phyloP scores from a whole-genome alignment of 2,329 filamentous ascomycete genomes.

The Venturia nashicola region DNA sequence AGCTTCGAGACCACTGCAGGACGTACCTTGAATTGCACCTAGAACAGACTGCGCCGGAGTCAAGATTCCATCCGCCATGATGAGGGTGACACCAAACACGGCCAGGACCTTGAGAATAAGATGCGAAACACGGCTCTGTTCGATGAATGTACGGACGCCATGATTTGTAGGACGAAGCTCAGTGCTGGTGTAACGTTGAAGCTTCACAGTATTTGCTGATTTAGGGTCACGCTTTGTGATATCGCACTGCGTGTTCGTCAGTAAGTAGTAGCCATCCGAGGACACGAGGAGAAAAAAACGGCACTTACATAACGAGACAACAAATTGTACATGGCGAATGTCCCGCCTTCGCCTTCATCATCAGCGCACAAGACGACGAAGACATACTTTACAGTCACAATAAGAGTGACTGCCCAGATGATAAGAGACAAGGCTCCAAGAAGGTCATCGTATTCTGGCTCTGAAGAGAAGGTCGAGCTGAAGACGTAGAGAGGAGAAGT shows the following conservation, averaged over 20 bases:
- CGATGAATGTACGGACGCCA: constrained; percentile 43
- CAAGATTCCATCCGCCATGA: constrained; percentile 54
- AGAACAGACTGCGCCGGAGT: constrained; percentile 58
- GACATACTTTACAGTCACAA: constrained; percentile 59
- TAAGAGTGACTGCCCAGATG: constrained; percentile 56
- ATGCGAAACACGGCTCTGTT: constrained; percentile 41
- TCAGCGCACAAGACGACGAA: constrained; percentile 54
- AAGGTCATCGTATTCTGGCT: constrained; percentile 45
- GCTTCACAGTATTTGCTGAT: constrained; percentile 40
- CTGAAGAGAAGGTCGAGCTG: constrained; percentile 50
- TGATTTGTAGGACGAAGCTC: constrained; percentile 43
- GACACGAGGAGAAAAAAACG: too few relatives aligned
- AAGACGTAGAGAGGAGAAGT: constrained; percentile 58
- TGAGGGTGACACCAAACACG: constrained; percentile 54
- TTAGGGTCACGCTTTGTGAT: constrained; percentile 49
- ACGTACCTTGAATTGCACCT: constrained; percentile 50
- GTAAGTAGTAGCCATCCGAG: too few relatives aligned
- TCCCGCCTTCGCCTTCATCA: constrained; percentile 52
- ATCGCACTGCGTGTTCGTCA: constrained; percentile 31
- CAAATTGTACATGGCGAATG: constrained; percentile 5
- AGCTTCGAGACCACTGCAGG: constrained; percentile 8
- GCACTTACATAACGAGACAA: constrained; percentile 30
- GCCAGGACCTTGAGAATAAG: constrained; percentile 47
- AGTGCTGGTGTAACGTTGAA: constrained; percentile 45
- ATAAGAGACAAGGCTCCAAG: constrained; percentile 55